These are phyloP conservation scores for Pittosporum tobira DNA, from an alignment of 129 eudicot species.

Conservation along the genomic window DNA sequence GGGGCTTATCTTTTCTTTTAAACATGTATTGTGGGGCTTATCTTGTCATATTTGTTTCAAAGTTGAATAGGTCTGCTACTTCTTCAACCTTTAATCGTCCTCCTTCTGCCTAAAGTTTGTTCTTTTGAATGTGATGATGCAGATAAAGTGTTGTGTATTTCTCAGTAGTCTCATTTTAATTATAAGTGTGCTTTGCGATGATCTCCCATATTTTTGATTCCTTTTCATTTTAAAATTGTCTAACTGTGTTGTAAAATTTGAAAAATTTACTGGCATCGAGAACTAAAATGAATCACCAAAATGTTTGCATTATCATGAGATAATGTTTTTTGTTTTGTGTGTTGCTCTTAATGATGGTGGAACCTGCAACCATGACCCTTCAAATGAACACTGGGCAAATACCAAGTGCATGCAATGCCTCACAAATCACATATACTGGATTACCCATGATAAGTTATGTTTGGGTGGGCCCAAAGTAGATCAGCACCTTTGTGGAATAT, in stretches of 20 bases:
- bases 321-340: no score
- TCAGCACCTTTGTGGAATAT: no score
- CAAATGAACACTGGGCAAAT: no score
- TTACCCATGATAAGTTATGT: no score
- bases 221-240: neutral
- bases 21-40: constrained; percentile 9
- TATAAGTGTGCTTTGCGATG: no score
- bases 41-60: neutral
- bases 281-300: neutral
- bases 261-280: neutral
- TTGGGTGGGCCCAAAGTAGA: no score
- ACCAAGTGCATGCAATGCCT: no score
- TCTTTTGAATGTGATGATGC: neutral
- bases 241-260: neutral
- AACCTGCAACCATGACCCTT: no score
- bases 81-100: neutral
- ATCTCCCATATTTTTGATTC: neutral
- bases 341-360: no score
- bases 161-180: neutral
- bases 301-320: no score
- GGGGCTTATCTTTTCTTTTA: no score
- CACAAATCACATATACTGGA: no score
- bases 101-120: neutral
- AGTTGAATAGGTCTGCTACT: neutral
- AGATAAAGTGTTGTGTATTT: neutral